A percentile compares a stretch with the other conserved stretches of the same genome.
Conservation (phyloP, 2,329 filamentous ascomycete genomes). For the Ceratocystis alfenasii region DNA sequence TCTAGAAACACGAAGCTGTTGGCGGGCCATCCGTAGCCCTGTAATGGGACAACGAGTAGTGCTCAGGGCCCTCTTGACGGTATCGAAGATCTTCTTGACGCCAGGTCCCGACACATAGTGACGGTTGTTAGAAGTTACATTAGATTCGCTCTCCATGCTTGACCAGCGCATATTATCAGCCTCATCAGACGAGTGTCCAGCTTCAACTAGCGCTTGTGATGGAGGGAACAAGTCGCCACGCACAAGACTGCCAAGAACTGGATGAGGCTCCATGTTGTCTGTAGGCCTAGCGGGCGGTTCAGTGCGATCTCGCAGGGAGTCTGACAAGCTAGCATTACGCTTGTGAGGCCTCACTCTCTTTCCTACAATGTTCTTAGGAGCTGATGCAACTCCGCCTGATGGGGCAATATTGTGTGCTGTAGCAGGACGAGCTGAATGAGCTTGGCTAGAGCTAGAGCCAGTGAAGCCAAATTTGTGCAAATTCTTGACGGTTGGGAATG, state of each 20-base stretch:
- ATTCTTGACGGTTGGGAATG: constrained; percentile 43
- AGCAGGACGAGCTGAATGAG: constrained; percentile 35
- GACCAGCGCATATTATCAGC: constrained; percentile 27
- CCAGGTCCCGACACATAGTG: constrained; percentile 38
- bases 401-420: constrained; percentile 30
- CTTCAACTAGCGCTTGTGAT: constrained; percentile 65
- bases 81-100: constrained; percentile 76
- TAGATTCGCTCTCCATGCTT: neutral
- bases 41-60: constrained; percentile 33
- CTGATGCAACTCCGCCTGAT: constrained; percentile 43
- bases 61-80: constrained; percentile 70
- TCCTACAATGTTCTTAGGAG: constrained; percentile 45
- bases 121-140: neutral
- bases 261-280: constrained; percentile 49
- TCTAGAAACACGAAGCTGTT: constrained; percentile 40
- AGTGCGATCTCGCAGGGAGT: constrained; percentile 61
- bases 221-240: constrained; percentile 77
- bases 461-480: constrained; percentile 27
- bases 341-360: constrained; percentile 60
- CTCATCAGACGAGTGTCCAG: constrained; percentile 41
- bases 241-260: constrained; percentile 72
- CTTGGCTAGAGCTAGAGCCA: constrained; percentile 14
- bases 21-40: neutral
- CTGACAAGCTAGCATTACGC: constrained; percentile 75
- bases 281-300: constrained; percentile 41